Percentiles rank a stretch among this genome's conserved stretches.
Evolutionary conservation across 2,329 filamentous ascomycete genomes (phyloP).

Genomic region (Aureobasidium namibiae): DNA sequence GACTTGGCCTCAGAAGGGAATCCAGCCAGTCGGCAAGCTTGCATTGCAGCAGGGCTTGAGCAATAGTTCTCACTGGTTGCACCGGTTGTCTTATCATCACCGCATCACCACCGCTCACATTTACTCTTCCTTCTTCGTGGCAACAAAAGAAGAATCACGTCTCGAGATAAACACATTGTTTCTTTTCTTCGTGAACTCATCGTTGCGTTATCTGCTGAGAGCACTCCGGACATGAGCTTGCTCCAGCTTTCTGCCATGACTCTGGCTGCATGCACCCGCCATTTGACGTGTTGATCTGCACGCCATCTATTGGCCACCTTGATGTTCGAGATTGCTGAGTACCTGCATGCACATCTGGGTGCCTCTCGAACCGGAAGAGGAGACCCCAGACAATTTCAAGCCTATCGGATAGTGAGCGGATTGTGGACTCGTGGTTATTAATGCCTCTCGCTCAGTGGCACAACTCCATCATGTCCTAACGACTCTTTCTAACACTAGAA

Average conservation of each 20-base stretch:
- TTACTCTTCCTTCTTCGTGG: neutral
- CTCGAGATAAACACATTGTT: neutral
- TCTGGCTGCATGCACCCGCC: neutral
- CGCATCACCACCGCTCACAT: neutral
- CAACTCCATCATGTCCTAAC: neutral
- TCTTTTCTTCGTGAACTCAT: too few relatives aligned
- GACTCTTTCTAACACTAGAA: neutral
- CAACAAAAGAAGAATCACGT: neutral
- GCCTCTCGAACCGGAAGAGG: neutral
- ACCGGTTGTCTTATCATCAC: too few relatives aligned
- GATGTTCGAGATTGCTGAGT: neutral
- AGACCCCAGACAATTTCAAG: neutral
- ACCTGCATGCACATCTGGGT: neutral
- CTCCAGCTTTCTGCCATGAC: neutral
- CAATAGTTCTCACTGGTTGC: neutral
- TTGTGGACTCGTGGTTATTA: too few relatives aligned
- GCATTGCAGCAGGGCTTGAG: slow-evolving; percentile 1
- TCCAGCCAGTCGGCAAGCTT: neutral
- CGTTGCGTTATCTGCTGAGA: neutral
- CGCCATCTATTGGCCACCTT: neutral
- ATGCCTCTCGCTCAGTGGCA: too few relatives aligned
- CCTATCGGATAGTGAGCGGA: too few relatives aligned
- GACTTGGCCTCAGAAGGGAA: neutral
- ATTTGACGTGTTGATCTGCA: neutral
- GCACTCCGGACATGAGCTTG: neutral